phyloP scores from a whole-genome alignment of 169 alveolate species.

The Plasmodium gonderi region DNA sequence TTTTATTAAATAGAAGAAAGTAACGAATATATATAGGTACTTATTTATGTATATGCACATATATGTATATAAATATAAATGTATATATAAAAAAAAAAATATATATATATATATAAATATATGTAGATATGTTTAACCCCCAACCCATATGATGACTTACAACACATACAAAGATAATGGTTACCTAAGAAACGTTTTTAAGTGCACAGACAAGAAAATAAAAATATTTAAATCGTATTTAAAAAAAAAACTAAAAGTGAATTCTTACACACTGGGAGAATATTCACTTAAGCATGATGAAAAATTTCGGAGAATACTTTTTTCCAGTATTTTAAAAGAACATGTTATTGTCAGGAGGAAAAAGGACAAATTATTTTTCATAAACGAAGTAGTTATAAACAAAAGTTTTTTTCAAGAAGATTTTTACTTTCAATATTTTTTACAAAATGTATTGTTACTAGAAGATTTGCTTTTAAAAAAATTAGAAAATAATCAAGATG shows the following conservation, averaged over 20 bases:
- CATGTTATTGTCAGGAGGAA: slow-evolving; percentile 38
- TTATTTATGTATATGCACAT: too few species aligned
- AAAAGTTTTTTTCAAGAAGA: slow-evolving; percentile 44
- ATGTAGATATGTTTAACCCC: too few species aligned
- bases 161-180: background rate
- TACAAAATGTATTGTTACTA: slow-evolving; percentile 58
- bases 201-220: slow-evolving; percentile 68
- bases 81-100: too few species aligned
- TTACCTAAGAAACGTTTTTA: slow-evolving; percentile 17
- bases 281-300: slow-evolving; percentile 61
- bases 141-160: slow-evolving; percentile 19
- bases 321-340: slow-evolving; percentile 29
- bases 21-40: too few species aligned
- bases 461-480: slow-evolving; percentile 57
- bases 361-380: slow-evolving; percentile 30
- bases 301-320: slow-evolving; percentile 35
- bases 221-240: slow-evolving; percentile 54
- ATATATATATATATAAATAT: too few species aligned
- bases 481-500: slow-evolving; percentile 25
- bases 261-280: slow-evolving; percentile 58
- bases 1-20: too few species aligned
- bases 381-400: slow-evolving; percentile 43
- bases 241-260: slow-evolving; percentile 23
- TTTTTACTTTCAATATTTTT: slow-evolving; percentile 69
- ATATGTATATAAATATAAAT: too few species aligned